Evolutionary conservation across 2,329 filamentous ascomycete genomes (phyloP), one percentile per base, ranked within the genome.

Genomic region (Epicoccum sorghinum): DNA sequence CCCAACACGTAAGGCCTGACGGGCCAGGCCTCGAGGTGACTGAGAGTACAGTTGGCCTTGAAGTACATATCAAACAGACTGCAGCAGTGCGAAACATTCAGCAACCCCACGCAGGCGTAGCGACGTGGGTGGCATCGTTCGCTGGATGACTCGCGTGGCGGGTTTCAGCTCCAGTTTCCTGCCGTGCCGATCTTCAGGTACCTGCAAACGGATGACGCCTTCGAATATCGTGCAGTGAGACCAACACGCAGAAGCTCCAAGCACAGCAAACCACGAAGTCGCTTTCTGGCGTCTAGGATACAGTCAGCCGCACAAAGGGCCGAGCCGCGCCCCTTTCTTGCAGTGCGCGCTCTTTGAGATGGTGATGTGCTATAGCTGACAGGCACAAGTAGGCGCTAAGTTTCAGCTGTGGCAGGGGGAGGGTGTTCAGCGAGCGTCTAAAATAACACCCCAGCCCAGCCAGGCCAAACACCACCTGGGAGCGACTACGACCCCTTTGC

Each of bases 401-500:
- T 56, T 41, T 56, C 53, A 56, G 53, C 43, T 42, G 30, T 22
- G 35, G 45, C 53, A 56, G 47, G 53, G 52, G 52, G 39, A 44
- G 30, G 36, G 41, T 41, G 40, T 49, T 45, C 23, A 47, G n/a
- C 18, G 41, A 30, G 30, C 33, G 27, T 42, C 41, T 38, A 50
- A 46, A 48, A 55, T 46, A 39, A 42, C 30, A 46, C 27, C 46
- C 25, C 40, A 41, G 52, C 36, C 41, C 27, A 9, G 27, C 27
- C 27, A 44, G 39, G 13, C 24, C 39, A 39, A 52, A 39, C 44
- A 44, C 25, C 32, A 12, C 32, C 50, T 47, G 47, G 50, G 32
- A 47, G 45, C 40, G 24, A 45, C 27, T 9, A 6, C 9, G 27
- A 29, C 45, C 42, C 43, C 33, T 32, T 51, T 27, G 44, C 42